phyloP scores from a whole-genome alignment of 129 eudicot genomes.

The Daucus carota region DNA sequence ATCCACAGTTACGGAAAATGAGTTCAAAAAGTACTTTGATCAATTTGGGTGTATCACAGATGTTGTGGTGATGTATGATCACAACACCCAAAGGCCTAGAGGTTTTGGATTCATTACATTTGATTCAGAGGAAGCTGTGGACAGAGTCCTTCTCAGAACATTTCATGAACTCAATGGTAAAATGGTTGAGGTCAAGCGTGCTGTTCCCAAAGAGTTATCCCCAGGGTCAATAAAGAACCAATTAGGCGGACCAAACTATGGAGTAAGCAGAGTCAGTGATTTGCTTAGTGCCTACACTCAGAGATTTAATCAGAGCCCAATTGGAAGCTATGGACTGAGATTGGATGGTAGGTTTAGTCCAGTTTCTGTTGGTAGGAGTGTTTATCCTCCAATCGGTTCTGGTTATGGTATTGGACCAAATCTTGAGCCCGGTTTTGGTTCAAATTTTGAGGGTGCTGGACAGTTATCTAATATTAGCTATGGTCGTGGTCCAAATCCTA shows the following conservation, averaged over 20 bases:
- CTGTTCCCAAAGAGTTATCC: constrained; percentile 90
- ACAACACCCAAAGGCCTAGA: constrained; percentile 95
- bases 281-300: constrained; percentile 45
- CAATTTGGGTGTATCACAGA: constrained; percentile 85
- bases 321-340: constrained; percentile 54
- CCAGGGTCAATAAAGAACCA: constrained; percentile 59
- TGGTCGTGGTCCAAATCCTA: constrained; percentile 48
- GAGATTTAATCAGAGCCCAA: constrained; percentile 44
- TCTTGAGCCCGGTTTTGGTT: constrained; percentile 44
- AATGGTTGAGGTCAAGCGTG: constrained; percentile 94
- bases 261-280: constrained; percentile 59
- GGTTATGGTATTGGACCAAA: constrained; percentile 39
- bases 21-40: constrained; percentile 78
- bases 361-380: constrained; percentile 49
- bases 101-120: constrained; percentile 93
- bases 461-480: constrained; percentile 48
- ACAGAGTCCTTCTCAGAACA: constrained; percentile 58
- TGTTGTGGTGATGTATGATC: constrained; percentile 96
- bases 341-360: constrained; percentile 77
- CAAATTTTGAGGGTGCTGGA: constrained; percentile 38
- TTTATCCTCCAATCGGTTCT: constrained; percentile 55
- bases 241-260: constrained; percentile 46
- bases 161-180: constrained; percentile 91
- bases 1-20: constrained; percentile 72
- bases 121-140: constrained; percentile 91